Conservation (phyloP, 371 early-diverging fungal species). For the Dinochytrium kinnereticum region DNA sequence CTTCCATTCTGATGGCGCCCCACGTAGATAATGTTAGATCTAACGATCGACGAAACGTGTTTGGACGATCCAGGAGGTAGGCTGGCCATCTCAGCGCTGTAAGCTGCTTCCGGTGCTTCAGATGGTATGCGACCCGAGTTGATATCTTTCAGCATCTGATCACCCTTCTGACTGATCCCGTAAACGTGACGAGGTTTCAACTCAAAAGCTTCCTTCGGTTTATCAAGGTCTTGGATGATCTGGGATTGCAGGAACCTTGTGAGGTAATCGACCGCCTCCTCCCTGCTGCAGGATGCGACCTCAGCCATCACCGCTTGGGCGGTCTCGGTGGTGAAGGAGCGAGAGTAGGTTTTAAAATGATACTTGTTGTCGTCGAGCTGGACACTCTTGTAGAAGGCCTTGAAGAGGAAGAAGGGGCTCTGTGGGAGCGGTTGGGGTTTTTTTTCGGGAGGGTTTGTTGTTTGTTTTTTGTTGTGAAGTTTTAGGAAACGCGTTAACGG, state of each 20-base stretch:
- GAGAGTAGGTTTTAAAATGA: constrained; percentile 32
- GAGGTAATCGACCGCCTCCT: constrained; percentile 24
- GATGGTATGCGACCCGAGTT: constrained; percentile 16
- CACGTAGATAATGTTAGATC: constrained; percentile 28
- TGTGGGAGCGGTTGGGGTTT: too few species aligned
- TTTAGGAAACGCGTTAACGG: too few species aligned
- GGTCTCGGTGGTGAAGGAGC: constrained; percentile 24
- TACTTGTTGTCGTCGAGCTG: constrained; percentile 28
- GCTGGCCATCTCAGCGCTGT: neutral
- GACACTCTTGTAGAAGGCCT: constrained; percentile 9
- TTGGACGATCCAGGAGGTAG: neutral
- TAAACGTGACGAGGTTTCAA: constrained; percentile 15
- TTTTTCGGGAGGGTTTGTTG: too few species aligned
- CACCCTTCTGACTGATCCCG: constrained; percentile 25
- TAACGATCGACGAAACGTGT: neutral
- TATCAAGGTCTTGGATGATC: constrained; percentile 20
- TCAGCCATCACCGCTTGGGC: constrained; percentile 7
- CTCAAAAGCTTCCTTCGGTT: constrained; percentile 16
- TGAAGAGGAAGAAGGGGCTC: constrained; percentile 18
- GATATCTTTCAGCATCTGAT: constrained; percentile 23
- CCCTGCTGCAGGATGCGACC: constrained; percentile 6
- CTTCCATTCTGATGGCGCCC: constrained; percentile 18
- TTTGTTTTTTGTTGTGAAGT: too few species aligned
- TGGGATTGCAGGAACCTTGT: constrained; percentile 17
- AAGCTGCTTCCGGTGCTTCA: constrained; percentile 11